Evolutionary conservation across 805 yeast genomes (phyloP), one percentile per base, ranked within the genome.

Genomic region (Candida ipomoeae): DNA sequence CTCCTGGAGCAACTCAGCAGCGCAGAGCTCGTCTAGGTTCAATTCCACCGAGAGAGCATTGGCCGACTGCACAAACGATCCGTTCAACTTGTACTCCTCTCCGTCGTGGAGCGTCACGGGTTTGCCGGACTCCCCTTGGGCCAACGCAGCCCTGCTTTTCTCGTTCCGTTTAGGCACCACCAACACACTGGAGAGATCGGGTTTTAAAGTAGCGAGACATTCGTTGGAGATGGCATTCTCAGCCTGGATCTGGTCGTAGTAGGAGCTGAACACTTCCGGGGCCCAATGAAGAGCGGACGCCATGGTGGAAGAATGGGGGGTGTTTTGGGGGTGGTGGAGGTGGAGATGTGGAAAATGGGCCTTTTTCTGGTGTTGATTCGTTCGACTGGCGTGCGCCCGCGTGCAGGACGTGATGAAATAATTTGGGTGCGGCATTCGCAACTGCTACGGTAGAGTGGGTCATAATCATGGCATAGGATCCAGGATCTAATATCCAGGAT

Each of bases 11-110:
- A 88, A 62, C 61, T 89, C 87, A 1, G 95, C 94, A 1, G 88
- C 79, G 2, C 79, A 73, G 29, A 87, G 47, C 63, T 92, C 97
- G 65, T 92, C 96, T 46, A 92, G 51, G 41, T 67, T 66, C 17
- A 74, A 55, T 50, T 72, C 75, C 21, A 60, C 70, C 45, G 87
- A 74, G 47, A 92, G 73, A 36, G 82, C 82, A 4, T 82, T 71
- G 0, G 89, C 78, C 3, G 79, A 73, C 47, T 81, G 75, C 37
- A 85, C 73, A 57, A 89, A 91, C 36, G 81, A 80, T 43, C 80
- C 72, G 61, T 87, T 89, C 32, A 91, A 65, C 52, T 79, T 78
- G 57, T 79, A 84, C 42, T 80, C 80, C 17, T 76, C 78, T 21
- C 84, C 84, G 58, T 77, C 83, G 17, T 74, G 68, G 32, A 90